Conservation (phyloP, 2,329 filamentous ascomycete genomes). For the Fusarium tanahbumbuense region DNA sequence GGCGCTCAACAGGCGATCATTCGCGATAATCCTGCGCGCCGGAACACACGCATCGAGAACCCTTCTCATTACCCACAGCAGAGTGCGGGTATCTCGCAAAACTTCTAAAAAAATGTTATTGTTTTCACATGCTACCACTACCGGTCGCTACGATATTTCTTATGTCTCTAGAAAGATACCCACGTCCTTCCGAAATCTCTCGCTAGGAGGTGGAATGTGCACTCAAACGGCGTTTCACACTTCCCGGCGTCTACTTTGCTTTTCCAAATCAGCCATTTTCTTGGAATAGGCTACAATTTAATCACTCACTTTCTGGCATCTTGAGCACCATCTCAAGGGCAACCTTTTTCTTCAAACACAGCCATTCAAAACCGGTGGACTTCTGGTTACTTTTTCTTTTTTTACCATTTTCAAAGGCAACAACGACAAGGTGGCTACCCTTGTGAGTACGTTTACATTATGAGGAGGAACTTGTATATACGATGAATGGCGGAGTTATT, state of each 20-base stretch:
- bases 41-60: conserved; percentile 95
- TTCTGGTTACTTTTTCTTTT: conserved; percentile 13
- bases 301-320: conserved; percentile 30
- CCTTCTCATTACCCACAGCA: conserved; percentile 90
- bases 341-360: conserved; percentile 8
- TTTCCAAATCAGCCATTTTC: conserved; percentile 1
- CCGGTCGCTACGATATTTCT: conserved; percentile 30
- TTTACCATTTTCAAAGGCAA: conserved; percentile 12
- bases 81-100: conserved; percentile 95
- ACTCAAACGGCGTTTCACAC: conserved; percentile 34
- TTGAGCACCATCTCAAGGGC: not conserved
- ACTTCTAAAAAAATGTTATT: conserved; percentile 72
- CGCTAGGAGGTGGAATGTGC: conserved; percentile 45
- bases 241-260: conserved; percentile 33
- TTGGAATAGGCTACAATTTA: conserved; percentile 16
- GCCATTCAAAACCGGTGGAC: conserved; percentile 13
- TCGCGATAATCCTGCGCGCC: conserved; percentile 88
- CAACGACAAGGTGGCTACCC: conserved; percentile 8
- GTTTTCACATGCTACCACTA: conserved; percentile 1
- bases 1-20: conserved; percentile 73
- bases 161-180: conserved; percentile 45
- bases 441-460: conserved; percentile 41
- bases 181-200: conserved; percentile 45
- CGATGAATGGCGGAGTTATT: conserved; percentile 31
- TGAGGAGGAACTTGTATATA: conserved; percentile 47